Base-by-base conservation (phyloP, 257 asterid species). In the Salvia hispanica region DNA sequence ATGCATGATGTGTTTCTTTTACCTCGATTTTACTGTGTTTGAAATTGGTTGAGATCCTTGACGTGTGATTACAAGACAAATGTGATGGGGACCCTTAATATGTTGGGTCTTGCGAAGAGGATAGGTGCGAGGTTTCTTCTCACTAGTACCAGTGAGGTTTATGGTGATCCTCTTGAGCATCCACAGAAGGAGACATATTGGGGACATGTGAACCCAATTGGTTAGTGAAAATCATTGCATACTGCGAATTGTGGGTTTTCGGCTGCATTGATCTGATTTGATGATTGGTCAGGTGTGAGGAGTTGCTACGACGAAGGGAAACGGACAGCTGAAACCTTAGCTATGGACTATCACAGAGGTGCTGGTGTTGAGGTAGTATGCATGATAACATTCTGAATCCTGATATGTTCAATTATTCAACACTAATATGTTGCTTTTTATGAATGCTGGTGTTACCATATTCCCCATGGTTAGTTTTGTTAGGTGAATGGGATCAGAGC, bases 121-220 rank as follows among this genome's bases (percentile, higher is more conserved):
- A 82, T 92, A 45, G 95, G 92, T 28, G 97, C 98, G 0, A 84
- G 85, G 80, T 88, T 92, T 77, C 83, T 92, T 76, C 88, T 92
- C 42, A 92, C 98, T 4, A 92, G 98, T 78, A 92, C 98, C 1
- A 92, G 98, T 79, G 98, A 92, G 82, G 98, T 92, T 66, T 92
- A 92, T 74, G 98, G 98, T 12, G 98, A 92, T 77, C 98, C 98
- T 7, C 95, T 92, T 51, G 97, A 92, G 96, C 98, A 92, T 83
- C 98, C 98, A 13, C 98, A 92, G 74, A 92, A 92, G 82, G 98
- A 92, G 87, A 87, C 97, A 0, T 92, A 92, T 58, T 92, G 98
- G 98, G 98, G 98, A 46, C 89, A 89, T 72, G 98, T 92, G 78
- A 92, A 92, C 73, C 98, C 98, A 39, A 92, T 92, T 54, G 98